These are phyloP conservation scores for Cercospora beticola DNA, from an alignment of 2,329 filamentous ascomycete genomes.

Conservation along the genomic window DNA sequence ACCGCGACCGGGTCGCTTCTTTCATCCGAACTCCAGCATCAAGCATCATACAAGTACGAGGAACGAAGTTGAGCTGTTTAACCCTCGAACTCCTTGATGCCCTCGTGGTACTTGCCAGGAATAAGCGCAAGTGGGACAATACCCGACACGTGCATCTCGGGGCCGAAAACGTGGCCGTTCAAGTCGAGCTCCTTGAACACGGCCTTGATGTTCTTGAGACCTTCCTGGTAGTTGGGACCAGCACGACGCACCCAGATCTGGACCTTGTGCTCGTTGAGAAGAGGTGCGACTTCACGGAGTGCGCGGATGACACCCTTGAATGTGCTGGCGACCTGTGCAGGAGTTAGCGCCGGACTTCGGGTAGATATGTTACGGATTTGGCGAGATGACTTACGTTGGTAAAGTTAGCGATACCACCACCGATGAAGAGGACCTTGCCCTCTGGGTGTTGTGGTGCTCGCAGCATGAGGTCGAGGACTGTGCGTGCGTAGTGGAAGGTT, in stretches of 20 bases:
- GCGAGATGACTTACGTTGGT: slow-evolving; percentile 68
- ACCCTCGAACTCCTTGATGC: slow-evolving; percentile 61
- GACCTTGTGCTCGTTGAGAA: slow-evolving; percentile 92
- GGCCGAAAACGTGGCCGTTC: slow-evolving; percentile 87
- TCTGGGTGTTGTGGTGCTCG: slow-evolving; percentile 79
- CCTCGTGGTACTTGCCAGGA: slow-evolving; percentile 57
- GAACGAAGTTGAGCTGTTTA: slow-evolving; percentile 31
- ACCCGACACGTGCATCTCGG: slow-evolving; percentile 85
- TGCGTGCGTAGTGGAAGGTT: slow-evolving; percentile 98
- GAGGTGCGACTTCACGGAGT: slow-evolving; percentile 81
- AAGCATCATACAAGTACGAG: not conserved
- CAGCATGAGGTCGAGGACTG: slow-evolving; percentile 95
- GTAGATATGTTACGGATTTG: not conserved
- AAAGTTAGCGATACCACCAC: slow-evolving; percentile 99
- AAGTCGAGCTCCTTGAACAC: slow-evolving; percentile 92
- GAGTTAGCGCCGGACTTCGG: slow-evolving; percentile 20
- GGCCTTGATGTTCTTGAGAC: slow-evolving; percentile 99
- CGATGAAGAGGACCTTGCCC: slow-evolving; percentile 99
- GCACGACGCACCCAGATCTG: slow-evolving; percentile 93
- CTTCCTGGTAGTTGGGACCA: slow-evolving; percentile 98
- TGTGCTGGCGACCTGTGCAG: slow-evolving; percentile 70
- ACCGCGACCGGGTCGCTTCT: not conserved
- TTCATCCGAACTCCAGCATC: slow-evolving; percentile 4
- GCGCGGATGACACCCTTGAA: slow-evolving; percentile 99
- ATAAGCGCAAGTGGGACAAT: slow-evolving; percentile 89